Evolutionary conservation across 2,329 filamentous ascomycete genomes (phyloP), one percentile per base, ranked within the genome.

Genomic region (Sporothrix variecibatus): DNA sequence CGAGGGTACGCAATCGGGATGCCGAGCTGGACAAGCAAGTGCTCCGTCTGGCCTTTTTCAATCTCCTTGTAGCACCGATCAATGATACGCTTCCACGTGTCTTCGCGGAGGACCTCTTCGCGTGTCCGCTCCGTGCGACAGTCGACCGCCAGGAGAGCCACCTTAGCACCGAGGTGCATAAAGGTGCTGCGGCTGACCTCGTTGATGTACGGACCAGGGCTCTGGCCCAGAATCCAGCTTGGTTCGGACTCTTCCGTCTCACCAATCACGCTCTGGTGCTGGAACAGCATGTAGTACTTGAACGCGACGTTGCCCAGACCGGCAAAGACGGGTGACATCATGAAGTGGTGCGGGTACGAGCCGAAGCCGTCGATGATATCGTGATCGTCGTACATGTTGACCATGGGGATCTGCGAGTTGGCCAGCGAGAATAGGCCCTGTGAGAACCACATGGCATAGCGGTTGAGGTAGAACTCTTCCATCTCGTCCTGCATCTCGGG

Each of bases 201-300:
- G 26, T 91, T 89, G 80, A 99, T 98, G 81, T 97, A 99, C 0
- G 95, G 95, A 0, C 97, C 97, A 2, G 92, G 93, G 46, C 88
- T 86, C 31, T 88, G 85, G 6, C 96, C 96, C 3, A 98, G 84
- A 23, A 97, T 84, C 96, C 96, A 98, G 80, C 94, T 98, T 1
- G 95, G 94, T 81, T 99, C 97, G 2, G 93, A 89, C 49, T 88
- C 86, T 77, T 97, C 91, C 0, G 91, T 94, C 83, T 99, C 96
- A 64, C 91, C 89, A 0, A 90, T 84, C 3, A 97, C 86, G 77
- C 93, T 97, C 82, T 99, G 97, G 78, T 99, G 96, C 82, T 99
- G 96, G 84, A 99, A 99, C 9, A 99, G 88, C 91, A 99, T 92
- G 80, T 99, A 99, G 83, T 98, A 99, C 82, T 99, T 99, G 88